phyloP scores from a whole-genome alignment of 2,329 filamentous ascomycete species.

The Diaporthe sp. region DNA sequence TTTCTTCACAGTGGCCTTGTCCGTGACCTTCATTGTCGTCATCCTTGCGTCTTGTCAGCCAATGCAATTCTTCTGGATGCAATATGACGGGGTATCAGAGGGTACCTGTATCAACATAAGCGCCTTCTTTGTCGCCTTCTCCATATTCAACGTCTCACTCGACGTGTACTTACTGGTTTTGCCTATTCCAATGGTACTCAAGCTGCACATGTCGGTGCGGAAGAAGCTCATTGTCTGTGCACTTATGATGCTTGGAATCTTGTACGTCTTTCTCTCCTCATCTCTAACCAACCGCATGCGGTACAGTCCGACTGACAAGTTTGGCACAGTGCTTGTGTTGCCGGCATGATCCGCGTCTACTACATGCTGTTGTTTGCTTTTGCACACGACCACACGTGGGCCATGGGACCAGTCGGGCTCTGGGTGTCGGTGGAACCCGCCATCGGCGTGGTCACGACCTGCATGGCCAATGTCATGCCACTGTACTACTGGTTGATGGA shows the following conservation, averaged over 20 bases:
- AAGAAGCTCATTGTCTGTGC: conserved; percentile 18
- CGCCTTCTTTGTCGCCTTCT: conserved; percentile 13
- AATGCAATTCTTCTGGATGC: conserved; percentile 4
- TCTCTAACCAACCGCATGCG: not conserved
- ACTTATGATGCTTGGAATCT: conserved; percentile 16
- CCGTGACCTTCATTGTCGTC: not conserved
- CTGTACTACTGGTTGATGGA: conserved; percentile 24
- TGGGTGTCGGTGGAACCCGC: conserved; percentile 28
- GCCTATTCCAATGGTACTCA: conserved; percentile 6
- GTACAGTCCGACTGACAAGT: conserved; percentile 5
- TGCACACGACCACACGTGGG: conserved; percentile 24
- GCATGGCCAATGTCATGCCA: conserved; percentile 20
- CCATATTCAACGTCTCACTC: not conserved
- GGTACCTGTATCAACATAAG: not conserved
- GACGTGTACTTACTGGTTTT: not conserved
- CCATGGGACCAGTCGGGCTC: conserved; percentile 22
- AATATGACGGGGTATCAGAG: not conserved
- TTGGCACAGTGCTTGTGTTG: conserved; percentile 25
- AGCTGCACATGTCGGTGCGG: conserved; percentile 16
- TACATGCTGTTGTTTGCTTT: conserved; percentile 12
- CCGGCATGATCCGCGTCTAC: conserved; percentile 26
- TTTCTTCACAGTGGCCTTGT: not conserved
- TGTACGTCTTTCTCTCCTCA: not conserved
- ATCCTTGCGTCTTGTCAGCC: not conserved
- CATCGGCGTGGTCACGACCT: conserved; percentile 15